Percentiles rank a stretch among this genome's conserved stretches.
Conservation (phyloP, 2,329 filamentous ascomycete genomes). For the Curvularia hawaiiensis region DNA sequence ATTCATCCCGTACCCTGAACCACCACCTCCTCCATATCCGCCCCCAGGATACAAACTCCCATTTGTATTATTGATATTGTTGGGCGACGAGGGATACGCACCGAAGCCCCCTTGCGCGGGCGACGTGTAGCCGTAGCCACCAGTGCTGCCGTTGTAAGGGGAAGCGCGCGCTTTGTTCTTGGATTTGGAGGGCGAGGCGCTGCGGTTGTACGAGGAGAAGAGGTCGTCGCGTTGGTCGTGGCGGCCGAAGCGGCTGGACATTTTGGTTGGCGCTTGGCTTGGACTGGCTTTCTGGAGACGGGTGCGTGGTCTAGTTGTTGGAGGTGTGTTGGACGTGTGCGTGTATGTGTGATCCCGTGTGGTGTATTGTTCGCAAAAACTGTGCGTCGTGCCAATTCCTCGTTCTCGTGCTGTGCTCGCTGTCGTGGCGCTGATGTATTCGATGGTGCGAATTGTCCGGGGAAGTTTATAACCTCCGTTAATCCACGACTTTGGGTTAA, state of each 20-base stretch:
- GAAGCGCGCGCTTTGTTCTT: constrained; percentile 30
- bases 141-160: constrained; percentile 29
- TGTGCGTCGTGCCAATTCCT: not conserved
- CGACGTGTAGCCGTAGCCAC: constrained; percentile 22
- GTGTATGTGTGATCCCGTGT: too few species aligned
- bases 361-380: too few species aligned
- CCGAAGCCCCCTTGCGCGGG: constrained; percentile 30
- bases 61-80: constrained; percentile 4
- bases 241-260: constrained; percentile 40
- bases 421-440: not conserved
- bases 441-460: not conserved
- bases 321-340: too few species aligned
- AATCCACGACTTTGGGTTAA: not conserved
- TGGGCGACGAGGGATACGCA: constrained; percentile 39
- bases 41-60: constrained; percentile 19
- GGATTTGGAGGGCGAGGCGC: constrained; percentile 45
- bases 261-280: constrained; percentile 2
- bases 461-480: not conserved
- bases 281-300: not conserved
- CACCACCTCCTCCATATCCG: not conserved
- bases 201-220: constrained; percentile 48
- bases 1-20: not conserved
- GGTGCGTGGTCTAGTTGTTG: too few species aligned
- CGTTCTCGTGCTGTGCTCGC: not conserved
- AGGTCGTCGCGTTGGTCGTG: constrained; percentile 44